A percentile compares a stretch with the other conserved stretches of the same genome.
phyloP scores from a whole-genome alignment of 192 early-diverging fungal species.

The Phycomyces blakesleeanus region DNA sequence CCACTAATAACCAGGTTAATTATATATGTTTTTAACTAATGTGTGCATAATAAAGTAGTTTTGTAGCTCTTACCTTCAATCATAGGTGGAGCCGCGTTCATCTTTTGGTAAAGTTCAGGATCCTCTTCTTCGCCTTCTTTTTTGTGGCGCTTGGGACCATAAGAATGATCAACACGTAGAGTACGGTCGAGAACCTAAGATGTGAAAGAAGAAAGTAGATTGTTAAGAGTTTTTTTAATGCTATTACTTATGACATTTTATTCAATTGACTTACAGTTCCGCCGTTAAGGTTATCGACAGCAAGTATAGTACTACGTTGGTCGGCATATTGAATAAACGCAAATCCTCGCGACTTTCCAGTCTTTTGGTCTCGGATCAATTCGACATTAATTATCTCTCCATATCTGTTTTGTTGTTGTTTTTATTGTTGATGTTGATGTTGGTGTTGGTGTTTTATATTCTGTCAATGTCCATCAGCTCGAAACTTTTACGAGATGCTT shows the following conservation, averaged over 20 bases:
- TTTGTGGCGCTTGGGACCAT: constrained; percentile 60
- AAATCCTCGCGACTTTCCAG: constrained; percentile 83
- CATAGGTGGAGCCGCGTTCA: constrained; percentile 52
- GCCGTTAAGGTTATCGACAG: constrained; percentile 96
- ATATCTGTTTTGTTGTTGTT: constrained; percentile 40
- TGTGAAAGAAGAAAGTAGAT: constrained; percentile 1
- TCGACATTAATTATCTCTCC: constrained; percentile 92
- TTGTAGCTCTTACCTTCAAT: constrained; percentile 24
- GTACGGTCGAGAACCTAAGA: constrained; percentile 50
- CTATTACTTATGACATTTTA: too few relatives aligned
- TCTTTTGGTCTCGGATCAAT: constrained; percentile 81
- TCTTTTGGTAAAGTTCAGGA: constrained; percentile 35
- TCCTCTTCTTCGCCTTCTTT: constrained; percentile 51
- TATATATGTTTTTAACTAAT: neutral
- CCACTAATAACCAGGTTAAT: constrained; percentile 4
- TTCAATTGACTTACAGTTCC: constrained; percentile 46
- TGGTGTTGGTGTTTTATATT: too few relatives aligned
- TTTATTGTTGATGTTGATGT: neutral
- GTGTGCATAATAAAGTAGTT: neutral
- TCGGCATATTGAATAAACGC: constrained; percentile 91
- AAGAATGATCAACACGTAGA: constrained; percentile 75
- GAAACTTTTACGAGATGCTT: too few relatives aligned
- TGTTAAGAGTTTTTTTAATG: neutral
- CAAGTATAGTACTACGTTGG: constrained; percentile 84
- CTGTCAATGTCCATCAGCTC: too few relatives aligned